Base-by-base conservation (phyloP, 1,139 yeast species). In the Pichia cactophila region DNA sequence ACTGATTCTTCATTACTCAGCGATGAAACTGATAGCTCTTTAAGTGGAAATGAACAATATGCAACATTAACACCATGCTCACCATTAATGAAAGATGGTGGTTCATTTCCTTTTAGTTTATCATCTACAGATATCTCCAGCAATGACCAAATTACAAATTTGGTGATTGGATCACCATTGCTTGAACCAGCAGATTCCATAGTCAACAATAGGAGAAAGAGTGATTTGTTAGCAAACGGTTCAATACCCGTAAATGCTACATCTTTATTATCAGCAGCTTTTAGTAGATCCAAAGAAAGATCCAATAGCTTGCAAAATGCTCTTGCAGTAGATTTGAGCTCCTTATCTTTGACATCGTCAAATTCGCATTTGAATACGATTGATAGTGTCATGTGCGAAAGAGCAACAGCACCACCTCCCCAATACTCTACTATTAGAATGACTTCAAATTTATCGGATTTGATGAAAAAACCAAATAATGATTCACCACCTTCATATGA, bases 41-140 rank as follows among this genome's bases (percentile, higher is more conserved):
- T 29, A 5, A 28, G 17, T 26, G 29, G 23, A 36, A 47, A 50
- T 41, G 41, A 26, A 23, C 62, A 57, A 8, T 51, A 54, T 42
- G 65, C 66, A 0, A 46, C 58, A 12, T 52, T 63, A 20, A 51
- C 46, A 33, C 67, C 68, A 11, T 59, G 67, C 5, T 63, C 67
- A 2, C 68, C 68, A 23, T 58, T 65, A 56, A 53, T 63, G 58
- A 52, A 57, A 1, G 38, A 35, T 35, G 38, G 38, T 16, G 58
- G 60, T 33, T 20, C 46, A 3, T 23, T 28, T 14, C 29, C 43
- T 16, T 26, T 39, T 3, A 33, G 40, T 26, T 28, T 31, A n/a
- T 31, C 33, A 33, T 20, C n/a, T 16, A 9, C 41, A 10, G 28
- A 38, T 23, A 9, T 23, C 8, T 8, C 26, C 8, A 38, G 28